Conservation (phyloP, 192 early-diverging fungal genomes). For the Backusella psychrophila region DNA sequence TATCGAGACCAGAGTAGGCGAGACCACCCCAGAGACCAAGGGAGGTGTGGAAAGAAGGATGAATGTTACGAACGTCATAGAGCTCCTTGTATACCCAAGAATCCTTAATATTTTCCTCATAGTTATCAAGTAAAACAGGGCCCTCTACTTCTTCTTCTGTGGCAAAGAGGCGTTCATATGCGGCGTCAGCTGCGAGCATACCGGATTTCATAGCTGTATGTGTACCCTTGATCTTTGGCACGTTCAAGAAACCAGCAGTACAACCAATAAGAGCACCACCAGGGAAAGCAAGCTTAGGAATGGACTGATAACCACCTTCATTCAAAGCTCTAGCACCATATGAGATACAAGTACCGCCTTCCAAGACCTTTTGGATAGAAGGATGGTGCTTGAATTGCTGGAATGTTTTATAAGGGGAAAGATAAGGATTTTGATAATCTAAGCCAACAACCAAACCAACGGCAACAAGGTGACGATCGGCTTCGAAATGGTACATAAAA, state of each 20-base stretch:
- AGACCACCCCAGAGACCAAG: conserved; percentile 88
- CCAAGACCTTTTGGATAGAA: conserved; percentile 72
- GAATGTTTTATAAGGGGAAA: conserved; percentile 97
- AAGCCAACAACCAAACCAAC: conserved; percentile 90
- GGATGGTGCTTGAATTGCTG: conserved; percentile 94
- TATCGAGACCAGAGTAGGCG: conserved; percentile 86
- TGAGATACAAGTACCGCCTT: conserved; percentile 85
- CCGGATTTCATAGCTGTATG: conserved; percentile 99
- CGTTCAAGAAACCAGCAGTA: conserved; percentile 94
- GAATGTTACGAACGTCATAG: conserved; percentile 86
- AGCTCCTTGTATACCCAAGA: conserved; percentile 94
- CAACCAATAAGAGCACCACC: conserved; percentile 96
- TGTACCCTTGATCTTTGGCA: conserved; percentile 99
- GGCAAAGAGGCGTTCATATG: conserved; percentile 53
- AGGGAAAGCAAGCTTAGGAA: conserved; percentile 92
- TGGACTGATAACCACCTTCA: conserved; percentile 94
- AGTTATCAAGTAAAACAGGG: conserved; percentile 71
- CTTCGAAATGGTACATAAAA: conserved; percentile 94
- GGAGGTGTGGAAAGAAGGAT: conserved; percentile 90
- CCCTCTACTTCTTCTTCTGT: conserved; percentile 43
- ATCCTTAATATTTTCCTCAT: conserved; percentile 77
- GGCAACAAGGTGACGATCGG: conserved; percentile 72
- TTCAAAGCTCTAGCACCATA: conserved; percentile 98
- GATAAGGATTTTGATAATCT: conserved; percentile 94
- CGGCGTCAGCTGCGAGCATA: conserved; percentile 92